Conservation (phyloP, 108 stramenopile species). For the Asterionellopsis glacialis region DNA sequence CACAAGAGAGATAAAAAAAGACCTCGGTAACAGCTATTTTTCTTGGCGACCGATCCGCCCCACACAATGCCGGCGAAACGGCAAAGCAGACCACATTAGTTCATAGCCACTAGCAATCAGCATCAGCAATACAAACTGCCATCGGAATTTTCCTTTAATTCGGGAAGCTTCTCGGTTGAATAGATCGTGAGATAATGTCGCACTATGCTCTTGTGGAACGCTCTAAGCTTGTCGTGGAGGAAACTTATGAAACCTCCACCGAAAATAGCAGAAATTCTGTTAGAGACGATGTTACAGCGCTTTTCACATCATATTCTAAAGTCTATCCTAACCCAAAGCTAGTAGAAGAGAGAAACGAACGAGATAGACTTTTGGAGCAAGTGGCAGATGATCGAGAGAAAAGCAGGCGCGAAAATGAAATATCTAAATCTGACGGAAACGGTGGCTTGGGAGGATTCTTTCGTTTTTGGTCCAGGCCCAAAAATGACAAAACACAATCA, state of each 20-base stretch:
- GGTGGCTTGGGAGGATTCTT: constrained; percentile 7
- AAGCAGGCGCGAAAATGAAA: not conserved
- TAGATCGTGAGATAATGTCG: no score
- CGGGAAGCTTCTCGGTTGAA: no score
- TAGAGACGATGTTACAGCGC: constrained; percentile 13
- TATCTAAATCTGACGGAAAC: not conserved
- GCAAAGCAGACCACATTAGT: no score
- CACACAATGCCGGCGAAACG: no score
- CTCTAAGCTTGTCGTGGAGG: no score
- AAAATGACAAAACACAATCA: not conserved
- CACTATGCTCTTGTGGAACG: no score
- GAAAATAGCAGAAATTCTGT: constrained; percentile 1
- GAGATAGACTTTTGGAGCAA: constrained; percentile 36
- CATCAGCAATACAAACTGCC: no score
- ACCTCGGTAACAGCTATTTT: no score
- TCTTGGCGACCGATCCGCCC: no score
- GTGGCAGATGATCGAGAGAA: not conserved
- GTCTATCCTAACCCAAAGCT: constrained; percentile 46
- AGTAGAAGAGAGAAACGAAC: constrained; percentile 29
- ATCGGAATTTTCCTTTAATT: no score
- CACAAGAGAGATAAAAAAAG: no score
- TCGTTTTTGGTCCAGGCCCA: constrained; percentile 10
- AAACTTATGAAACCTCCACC: not conserved
- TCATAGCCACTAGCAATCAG: no score
- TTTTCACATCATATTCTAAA: constrained; percentile 39